These are phyloP conservation scores for Juglanconis sp. DNA, from an alignment of 2,329 filamentous ascomycete genomes.

Conservation along the genomic window DNA sequence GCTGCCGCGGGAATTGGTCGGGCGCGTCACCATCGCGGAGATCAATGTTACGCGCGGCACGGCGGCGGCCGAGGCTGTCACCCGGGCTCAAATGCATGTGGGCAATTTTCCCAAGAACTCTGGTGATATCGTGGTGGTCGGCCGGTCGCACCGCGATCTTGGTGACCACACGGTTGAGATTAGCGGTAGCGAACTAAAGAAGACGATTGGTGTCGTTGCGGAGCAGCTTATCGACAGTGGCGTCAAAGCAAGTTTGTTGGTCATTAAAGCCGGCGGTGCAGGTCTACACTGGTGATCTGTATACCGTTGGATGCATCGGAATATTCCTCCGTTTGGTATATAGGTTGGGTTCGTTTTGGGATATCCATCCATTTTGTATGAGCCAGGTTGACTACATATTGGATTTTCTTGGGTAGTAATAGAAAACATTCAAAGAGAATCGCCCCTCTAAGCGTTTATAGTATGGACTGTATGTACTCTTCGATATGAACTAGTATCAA, in stretches of 20 bases:
- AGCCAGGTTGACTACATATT: neutral
- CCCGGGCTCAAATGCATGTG: constrained; percentile 56
- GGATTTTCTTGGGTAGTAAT: neutral
- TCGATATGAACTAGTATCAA: too few relatives aligned
- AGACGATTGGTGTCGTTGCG: constrained; percentile 57
- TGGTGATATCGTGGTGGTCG: constrained; percentile 69
- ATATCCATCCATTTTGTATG: neutral
- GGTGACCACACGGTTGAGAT: constrained; percentile 21
- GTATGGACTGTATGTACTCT: too few relatives aligned
- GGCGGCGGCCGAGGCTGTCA: constrained; percentile 44
- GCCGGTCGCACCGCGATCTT: constrained; percentile 44
- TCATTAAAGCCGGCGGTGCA: constrained; percentile 25
- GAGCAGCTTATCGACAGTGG: constrained; percentile 57
- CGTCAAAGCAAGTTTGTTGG: constrained; percentile 53
- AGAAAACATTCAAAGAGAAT: too few relatives aligned
- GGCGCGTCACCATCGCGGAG: constrained; percentile 46
- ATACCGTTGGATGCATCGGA: neutral
- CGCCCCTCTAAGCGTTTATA: too few relatives aligned
- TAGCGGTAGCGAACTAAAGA: constrained; percentile 39
- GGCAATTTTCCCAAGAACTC: constrained; percentile 61
- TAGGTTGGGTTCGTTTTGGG: neutral
- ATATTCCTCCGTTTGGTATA: neutral
- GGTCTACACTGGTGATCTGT: neutral
- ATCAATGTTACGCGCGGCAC: constrained; percentile 39
- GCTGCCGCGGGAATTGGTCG: constrained; percentile 29